Conservation (phyloP, 169 alveolate genomes). For the Cryptosporidium ubiquitum region DNA sequence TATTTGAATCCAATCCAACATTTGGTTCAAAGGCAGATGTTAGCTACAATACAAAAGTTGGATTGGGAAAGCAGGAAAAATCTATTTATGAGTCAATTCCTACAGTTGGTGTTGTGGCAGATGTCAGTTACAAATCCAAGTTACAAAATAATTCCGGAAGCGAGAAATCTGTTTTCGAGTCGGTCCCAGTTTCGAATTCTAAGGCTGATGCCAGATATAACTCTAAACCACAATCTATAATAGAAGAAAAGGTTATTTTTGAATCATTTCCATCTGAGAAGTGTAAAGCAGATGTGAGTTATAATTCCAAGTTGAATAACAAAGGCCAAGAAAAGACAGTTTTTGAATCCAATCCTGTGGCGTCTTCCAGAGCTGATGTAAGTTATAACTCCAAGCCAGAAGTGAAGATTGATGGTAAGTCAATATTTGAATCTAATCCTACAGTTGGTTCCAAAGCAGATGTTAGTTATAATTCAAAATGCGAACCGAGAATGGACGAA, state of each 20-base stretch:
- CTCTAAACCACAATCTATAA: not conserved
- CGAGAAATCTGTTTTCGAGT: constrained; percentile 29
- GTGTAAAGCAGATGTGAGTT: constrained; percentile 19
- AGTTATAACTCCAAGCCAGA: not conserved
- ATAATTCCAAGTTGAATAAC: not conserved
- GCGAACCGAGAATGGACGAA: not conserved
- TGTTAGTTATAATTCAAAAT: constrained; percentile 1
- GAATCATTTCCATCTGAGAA: constrained; percentile 17
- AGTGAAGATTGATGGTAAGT: not conserved
- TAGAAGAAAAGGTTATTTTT: constrained; percentile 14
- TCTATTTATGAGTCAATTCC: constrained; percentile 39
- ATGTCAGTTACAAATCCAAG: constrained; percentile 14
- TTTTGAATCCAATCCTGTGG: constrained; percentile 2
- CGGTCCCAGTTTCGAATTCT: not conserved
- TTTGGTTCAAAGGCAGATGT: not conserved
- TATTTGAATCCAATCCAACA: constrained; percentile 19
- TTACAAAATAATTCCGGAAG: not conserved
- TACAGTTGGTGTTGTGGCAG: not conserved
- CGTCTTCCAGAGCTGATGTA: constrained; percentile 3
- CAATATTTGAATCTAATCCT: not conserved
- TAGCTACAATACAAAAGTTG: constrained; percentile 10
- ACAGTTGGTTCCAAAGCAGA: not conserved
- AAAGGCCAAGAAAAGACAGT: not conserved
- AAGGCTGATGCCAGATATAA: constrained; percentile 34
- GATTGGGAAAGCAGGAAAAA: constrained; percentile 1